These are phyloP conservation scores for Fagopyrum esculentum DNA, from an alignment of 148 eudicot species.

Conservation along the genomic window DNA sequence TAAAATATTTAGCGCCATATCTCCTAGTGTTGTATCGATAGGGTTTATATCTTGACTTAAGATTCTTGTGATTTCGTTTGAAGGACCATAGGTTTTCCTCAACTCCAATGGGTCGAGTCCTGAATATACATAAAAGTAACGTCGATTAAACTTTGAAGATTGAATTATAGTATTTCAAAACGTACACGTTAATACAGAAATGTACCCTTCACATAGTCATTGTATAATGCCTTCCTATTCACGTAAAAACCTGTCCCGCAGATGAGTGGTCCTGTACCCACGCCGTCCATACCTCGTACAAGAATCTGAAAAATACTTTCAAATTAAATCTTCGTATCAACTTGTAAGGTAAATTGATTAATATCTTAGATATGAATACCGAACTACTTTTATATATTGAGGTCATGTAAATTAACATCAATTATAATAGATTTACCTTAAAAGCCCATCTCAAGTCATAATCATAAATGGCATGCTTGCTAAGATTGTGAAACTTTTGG, in stretches of 20 bases:
- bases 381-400: no score
- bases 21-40: background rate
- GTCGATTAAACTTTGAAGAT: background rate
- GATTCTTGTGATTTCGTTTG: slow-evolving; percentile 39
- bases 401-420: no score
- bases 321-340: no score
- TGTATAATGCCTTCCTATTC: slow-evolving; percentile 51
- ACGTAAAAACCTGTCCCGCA: slow-evolving; percentile 57
- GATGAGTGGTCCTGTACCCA: slow-evolving; percentile 37
- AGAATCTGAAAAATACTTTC: slow-evolving; percentile 17
- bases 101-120: slow-evolving; percentile 24
- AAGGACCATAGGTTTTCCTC: slow-evolving; percentile 32
- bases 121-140: slow-evolving; percentile 12
- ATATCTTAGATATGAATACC: no score
- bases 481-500: slow-evolving; percentile 30
- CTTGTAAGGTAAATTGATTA: no score
- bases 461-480: slow-evolving; percentile 36
- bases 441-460: slow-evolving; percentile 23
- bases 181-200: background rate
- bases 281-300: slow-evolving; percentile 54
- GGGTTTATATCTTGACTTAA: slow-evolving; percentile 13
- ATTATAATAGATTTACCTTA: slow-evolving; percentile 15
- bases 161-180: background rate
- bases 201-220: slow-evolving; percentile 13
- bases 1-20: background rate